phyloP scores from a whole-genome alignment of 805 yeast genomes.

The Candida silvicultrix region DNA sequence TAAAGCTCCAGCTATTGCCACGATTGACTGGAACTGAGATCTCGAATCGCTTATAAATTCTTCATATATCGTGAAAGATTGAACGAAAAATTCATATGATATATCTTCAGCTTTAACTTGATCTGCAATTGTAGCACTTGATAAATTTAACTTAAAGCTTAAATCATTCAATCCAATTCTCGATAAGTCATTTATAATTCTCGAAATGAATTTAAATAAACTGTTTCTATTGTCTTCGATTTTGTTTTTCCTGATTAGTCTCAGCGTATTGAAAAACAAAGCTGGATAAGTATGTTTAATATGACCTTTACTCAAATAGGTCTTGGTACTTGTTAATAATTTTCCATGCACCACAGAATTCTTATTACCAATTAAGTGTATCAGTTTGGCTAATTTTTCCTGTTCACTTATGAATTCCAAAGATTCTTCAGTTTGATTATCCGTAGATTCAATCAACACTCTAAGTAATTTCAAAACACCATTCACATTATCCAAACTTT shows the following conservation, averaged over 20 bases:
- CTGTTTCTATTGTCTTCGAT: constrained; percentile 16
- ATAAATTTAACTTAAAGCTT: constrained; percentile 42
- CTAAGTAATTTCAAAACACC: constrained; percentile 54
- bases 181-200: constrained; percentile 62
- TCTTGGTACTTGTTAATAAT: constrained; percentile 38
- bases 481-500: constrained; percentile 41
- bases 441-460: constrained; percentile 40
- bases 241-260: constrained; percentile 44
- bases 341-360: constrained; percentile 40
- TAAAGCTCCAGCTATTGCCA: constrained; percentile 42
- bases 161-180: constrained; percentile 30
- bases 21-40: constrained; percentile 46
- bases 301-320: constrained; percentile 50
- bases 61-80: constrained; percentile 82
- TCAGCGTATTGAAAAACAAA: constrained; percentile 54
- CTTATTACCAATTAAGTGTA: constrained; percentile 53
- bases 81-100: constrained; percentile 82
- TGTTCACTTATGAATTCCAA: constrained; percentile 38
- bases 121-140: constrained; percentile 74
- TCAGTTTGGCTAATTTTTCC: constrained; percentile 60
- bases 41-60: constrained; percentile 48
- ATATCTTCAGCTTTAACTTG: constrained; percentile 65
- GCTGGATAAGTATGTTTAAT: constrained; percentile 72
- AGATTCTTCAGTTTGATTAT: constrained; percentile 22
- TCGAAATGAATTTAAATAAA: constrained; percentile 69